A percentile compares a stretch with the other conserved stretches of the same genome.
Conservation (phyloP, 306 rosid species). For the Trifolium dubium region DNA sequence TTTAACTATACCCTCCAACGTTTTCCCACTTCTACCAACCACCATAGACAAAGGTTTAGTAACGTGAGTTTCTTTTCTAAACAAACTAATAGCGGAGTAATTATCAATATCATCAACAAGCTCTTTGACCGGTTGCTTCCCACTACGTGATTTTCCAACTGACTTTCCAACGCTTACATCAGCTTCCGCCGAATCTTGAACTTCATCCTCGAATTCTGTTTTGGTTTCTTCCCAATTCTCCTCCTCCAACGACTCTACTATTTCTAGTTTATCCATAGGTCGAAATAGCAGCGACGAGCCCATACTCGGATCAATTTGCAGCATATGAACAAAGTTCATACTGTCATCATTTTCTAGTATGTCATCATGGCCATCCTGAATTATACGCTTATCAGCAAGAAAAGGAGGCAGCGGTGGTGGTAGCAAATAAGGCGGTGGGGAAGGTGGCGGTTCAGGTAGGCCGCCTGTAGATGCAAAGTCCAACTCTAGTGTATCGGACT, state of each 20-base stretch:
- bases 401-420: conserved; percentile 79
- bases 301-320: conserved; percentile 39
- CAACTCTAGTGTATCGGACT: conserved; percentile 74
- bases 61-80: conserved; percentile 39
- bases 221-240: conserved; percentile 86
- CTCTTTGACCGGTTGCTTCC: conserved; percentile 50
- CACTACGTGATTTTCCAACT: conserved; percentile 44
- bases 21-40: conserved; percentile 58
- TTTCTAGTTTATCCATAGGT: conserved; percentile 42
- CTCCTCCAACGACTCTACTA: conserved; percentile 51
- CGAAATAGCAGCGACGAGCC: conserved; percentile 46
- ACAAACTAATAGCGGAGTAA: conserved; percentile 49
- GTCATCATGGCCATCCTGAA: conserved; percentile 43
- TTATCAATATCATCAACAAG: conserved; percentile 42
- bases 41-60: conserved; percentile 43
- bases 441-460: conserved; percentile 58
- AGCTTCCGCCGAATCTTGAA: conserved; percentile 62
- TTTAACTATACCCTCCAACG: conserved; percentile 67
- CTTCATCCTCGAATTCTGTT: conserved; percentile 74
- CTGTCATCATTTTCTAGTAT: conserved; percentile 43
- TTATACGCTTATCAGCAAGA: conserved; percentile 53
- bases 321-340: conserved; percentile 33
- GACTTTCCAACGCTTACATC: conserved; percentile 45
- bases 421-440: conserved; percentile 59
- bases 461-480: conserved; percentile 56